Evolutionary conservation across 495 filamentous ascomycete genomes (phyloP), one percentile per base, ranked within the genome.

Genomic region (Trichoderma asperelloides): DNA sequence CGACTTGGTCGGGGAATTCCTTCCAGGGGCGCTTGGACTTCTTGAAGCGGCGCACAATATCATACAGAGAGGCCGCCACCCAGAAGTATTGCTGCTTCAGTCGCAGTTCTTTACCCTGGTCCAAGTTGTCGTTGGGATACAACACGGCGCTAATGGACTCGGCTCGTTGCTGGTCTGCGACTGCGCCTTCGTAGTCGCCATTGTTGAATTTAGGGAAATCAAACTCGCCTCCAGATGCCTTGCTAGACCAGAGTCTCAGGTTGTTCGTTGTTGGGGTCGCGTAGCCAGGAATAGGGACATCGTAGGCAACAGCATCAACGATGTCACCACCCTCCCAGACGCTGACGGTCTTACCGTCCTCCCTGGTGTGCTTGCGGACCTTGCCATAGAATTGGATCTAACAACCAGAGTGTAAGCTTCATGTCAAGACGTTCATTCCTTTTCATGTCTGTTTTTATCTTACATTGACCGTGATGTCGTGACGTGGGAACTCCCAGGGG

Each of bases 61-160:
- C 95, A 74, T 88, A 92, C 7, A 98, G 82, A 18, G 96, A 98
- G 8, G 95, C 95, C 64, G 95, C 93, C 78, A 96, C 96, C 95
- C 95, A 98, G 81, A 98, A 98, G 83, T 98, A 98, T 77, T 98
- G 95, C 75, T 98, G 95, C 84, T 98, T 98, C 73, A 98, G 81
- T 65, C 95, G 90, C 66, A 98, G 89, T 78, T 98, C 95, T 78
- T 98, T 98, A 65, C 95, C 95, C 68, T 91, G 88, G 66, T 97
- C 94, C 37, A 98, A 84, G 75, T 96, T 98, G 75, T 98, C 95
- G 74, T 98, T 98, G 7, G 95, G 95, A 72, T 98, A 98, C 25
- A 98, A 81, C 40, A 98, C 95, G 13, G 96, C 96, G 45, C 93
- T 97, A 77, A 98, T 98, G 55, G 96, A 97, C 81, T 98, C 95